Evolutionary conservation across 1,139 yeast genomes (phyloP), one percentile per base, ranked within the genome.

Genomic region (Fermentozyma sake): DNA sequence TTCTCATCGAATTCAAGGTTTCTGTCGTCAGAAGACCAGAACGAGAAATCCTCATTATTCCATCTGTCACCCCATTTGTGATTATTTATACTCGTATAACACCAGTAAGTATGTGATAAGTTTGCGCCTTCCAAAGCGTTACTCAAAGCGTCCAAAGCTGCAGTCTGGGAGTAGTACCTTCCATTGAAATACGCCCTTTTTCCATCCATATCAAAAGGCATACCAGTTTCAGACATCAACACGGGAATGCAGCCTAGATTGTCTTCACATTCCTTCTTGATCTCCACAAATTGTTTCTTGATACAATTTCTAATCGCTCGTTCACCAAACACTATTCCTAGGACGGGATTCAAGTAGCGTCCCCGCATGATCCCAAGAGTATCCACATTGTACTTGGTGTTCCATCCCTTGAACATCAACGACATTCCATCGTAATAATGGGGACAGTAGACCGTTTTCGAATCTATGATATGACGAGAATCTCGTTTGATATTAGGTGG

Each of bases 361-460:
- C 82, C 83, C 29, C 96, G 71, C 72, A 89, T 75, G n/a, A 89
- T 79, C 0, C 96, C 96, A 14, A 85, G 59, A 0, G 96, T 89
- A 46, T 89, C 95, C 9, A 87, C 95, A 46, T 89, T 89, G 56
- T 79, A 82, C 20, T 53, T 55, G 20, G 71, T 60, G 44, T 80
- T 82, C 95, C 95, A 84, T 8, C 80, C 72, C 52, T 86, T 86
- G 52, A 84, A 81, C 91, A 89, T 79, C 16, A 91, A 58, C 2
- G 96, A 83, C 74, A 89, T 71, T 0, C 97, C 97, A 52, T 89
- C 97, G 47, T 89, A 89, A 49, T 79, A 89, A 55, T 89, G 97
- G 2, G 95, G 93, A 17, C 94, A 76, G 42, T 79, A 80, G 0
- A 83, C 76, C 0, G 89, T 79, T 34, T 69, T 72, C 2, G 61